A percentile compares a stretch with the other conserved stretches of the same genome.
These are phyloP conservation scores for Trametes elegans DNA, from an alignment of 768 basidiomycete genomes.

Conservation along the genomic window DNA sequence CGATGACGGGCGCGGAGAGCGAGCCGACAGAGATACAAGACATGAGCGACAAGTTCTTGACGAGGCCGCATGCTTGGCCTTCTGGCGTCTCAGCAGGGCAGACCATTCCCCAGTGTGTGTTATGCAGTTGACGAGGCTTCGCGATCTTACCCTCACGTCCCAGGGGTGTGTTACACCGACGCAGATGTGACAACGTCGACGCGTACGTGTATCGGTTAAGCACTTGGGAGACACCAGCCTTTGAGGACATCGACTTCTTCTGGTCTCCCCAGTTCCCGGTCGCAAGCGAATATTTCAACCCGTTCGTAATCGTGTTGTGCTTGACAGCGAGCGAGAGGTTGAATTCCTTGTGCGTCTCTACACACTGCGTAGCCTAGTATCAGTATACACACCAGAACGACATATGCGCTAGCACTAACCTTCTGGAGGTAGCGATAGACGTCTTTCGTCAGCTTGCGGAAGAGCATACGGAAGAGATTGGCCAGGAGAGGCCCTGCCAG, in stretches of 20 bases:
- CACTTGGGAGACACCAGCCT: conserved; percentile 98
- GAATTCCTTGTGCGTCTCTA: conserved; percentile 95
- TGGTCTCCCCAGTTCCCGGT: conserved; percentile 99
- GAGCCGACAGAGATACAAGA: conserved; percentile 97
- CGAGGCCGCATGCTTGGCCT: conserved; percentile 98
- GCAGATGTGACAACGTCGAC: conserved; percentile 95
- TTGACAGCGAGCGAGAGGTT: conserved; percentile 90
- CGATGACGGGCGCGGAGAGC: conserved; percentile 92
- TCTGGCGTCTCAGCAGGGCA: conserved; percentile 99
- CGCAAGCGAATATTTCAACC: conserved; percentile 94
- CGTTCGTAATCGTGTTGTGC: conserved; percentile 96
- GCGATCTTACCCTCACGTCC: conserved; percentile 99
- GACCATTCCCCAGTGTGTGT: conserved; percentile 99
- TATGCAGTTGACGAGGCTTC: conserved; percentile 97
- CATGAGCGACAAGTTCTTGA: conserved; percentile 98
- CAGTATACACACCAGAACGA: not conserved
- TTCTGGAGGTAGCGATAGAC: conserved; percentile 97
- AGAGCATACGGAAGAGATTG: conserved; percentile 97
- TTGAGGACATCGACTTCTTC: conserved; percentile 97
- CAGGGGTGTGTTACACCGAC: conserved; percentile 96
- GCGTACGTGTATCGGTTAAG: conserved; percentile 98
- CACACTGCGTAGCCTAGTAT: conserved; percentile 58
- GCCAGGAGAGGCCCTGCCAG: conserved; percentile 93
- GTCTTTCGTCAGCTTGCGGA: conserved; percentile 94
- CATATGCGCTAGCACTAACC: conserved; percentile 43